phyloP scores from a whole-genome alignment of 148 eudicot genomes.

The Silene latifolia region DNA sequence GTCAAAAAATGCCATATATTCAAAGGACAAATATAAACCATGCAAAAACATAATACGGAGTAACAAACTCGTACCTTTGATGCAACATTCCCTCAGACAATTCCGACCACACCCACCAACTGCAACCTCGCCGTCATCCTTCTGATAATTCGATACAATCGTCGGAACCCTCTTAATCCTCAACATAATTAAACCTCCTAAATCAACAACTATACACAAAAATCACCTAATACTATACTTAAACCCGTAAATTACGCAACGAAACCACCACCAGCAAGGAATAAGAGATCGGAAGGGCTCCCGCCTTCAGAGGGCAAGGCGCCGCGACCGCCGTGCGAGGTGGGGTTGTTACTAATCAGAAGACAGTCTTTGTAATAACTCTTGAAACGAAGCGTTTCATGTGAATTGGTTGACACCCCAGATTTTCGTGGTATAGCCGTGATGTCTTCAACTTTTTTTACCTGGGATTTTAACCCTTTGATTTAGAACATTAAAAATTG shows the following conservation, averaged over 20 bases:
- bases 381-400: slow-evolving; percentile 36
- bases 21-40: neutral
- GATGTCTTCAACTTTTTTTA: slow-evolving; percentile 44
- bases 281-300: slow-evolving; percentile 85
- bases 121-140: slow-evolving; percentile 68
- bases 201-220: neutral
- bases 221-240: neutral
- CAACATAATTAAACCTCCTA: slow-evolving; percentile 40
- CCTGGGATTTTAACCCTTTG: slow-evolving; percentile 50
- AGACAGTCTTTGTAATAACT: slow-evolving; percentile 24
- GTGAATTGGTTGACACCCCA: slow-evolving; percentile 39
- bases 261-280: slow-evolving; percentile 85
- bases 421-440: slow-evolving; percentile 62
- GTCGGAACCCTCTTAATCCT: slow-evolving; percentile 96
- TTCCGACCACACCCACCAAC: slow-evolving; percentile 81
- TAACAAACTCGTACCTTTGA: slow-evolving; percentile 86
- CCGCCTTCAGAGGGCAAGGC: slow-evolving; percentile 98
- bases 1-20: neutral
- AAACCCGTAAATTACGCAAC: neutral
- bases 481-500: neutral
- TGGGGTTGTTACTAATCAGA: slow-evolving; percentile 42
- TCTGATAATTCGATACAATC: slow-evolving; percentile 83
- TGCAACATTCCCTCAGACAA: slow-evolving; percentile 80
- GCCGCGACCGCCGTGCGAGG: slow-evolving; percentile 92
- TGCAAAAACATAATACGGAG: neutral